Conservation (phyloP, 305 asterid species). For the Rubia peregrina region DNA sequence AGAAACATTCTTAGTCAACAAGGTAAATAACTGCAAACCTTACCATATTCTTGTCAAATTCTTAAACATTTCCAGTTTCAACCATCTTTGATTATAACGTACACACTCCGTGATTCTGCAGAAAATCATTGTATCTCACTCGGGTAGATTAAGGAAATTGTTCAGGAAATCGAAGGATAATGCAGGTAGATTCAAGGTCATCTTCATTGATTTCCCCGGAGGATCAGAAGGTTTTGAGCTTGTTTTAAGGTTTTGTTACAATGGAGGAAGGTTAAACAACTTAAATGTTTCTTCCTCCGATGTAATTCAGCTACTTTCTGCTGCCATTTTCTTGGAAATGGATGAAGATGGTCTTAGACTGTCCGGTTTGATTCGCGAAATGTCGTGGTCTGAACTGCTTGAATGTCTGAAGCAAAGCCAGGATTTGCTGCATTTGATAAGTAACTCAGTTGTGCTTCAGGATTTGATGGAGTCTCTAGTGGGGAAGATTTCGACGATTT, state of each 20-base stretch:
- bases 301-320: slow-evolving; percentile 34
- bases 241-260: slow-evolving; percentile 40
- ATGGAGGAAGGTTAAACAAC: slow-evolving; percentile 27
- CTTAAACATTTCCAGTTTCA: background rate
- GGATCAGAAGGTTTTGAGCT: slow-evolving; percentile 55
- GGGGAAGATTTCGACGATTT: slow-evolving; percentile 20
- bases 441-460: slow-evolving; percentile 22
- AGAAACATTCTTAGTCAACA: slow-evolving; percentile 38
- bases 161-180: slow-evolving; percentile 25
- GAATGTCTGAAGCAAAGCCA: slow-evolving; percentile 39
- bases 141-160: slow-evolving; percentile 36
- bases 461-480: slow-evolving; percentile 36
- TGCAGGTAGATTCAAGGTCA: slow-evolving; percentile 28
- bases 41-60: background rate
- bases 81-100: background rate
- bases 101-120: slow-evolving; percentile 25
- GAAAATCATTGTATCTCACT: slow-evolving; percentile 42
- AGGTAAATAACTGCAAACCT: slow-evolving; percentile 25
- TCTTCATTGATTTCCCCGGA: slow-evolving; percentile 58
- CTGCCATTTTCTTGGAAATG: slow-evolving; percentile 44
- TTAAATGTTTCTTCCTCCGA: slow-evolving; percentile 25
- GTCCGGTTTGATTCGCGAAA: slow-evolving; percentile 22
- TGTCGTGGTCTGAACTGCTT: slow-evolving; percentile 43
- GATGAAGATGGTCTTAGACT: slow-evolving; percentile 22
- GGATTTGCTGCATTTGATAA: slow-evolving; percentile 16